Percentiles rank a stretch among this genome's conserved stretches.
Conservation (phyloP, 768 basidiomycete species). For the Naganishia onofrii region DNA sequence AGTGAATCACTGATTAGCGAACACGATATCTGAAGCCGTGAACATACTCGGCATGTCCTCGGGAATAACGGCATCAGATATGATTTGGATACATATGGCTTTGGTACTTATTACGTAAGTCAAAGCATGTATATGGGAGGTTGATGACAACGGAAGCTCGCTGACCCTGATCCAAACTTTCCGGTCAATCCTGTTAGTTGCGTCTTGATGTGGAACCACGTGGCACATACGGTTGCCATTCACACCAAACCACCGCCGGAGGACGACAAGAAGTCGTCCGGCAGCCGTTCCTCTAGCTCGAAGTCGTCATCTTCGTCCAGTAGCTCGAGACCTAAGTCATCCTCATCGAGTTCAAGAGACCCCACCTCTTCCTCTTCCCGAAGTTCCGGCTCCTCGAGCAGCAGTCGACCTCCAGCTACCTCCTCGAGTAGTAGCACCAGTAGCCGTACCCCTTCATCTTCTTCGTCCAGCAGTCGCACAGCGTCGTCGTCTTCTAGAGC, state of each 20-base stretch:
- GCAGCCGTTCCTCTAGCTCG: constrained; percentile 4
- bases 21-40: background rate
- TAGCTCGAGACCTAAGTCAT: constrained; percentile 1
- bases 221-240: constrained; percentile 1
- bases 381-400: background rate
- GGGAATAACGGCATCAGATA: background rate
- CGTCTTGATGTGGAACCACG: constrained; percentile 25
- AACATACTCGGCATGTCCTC: constrained; percentile 1
- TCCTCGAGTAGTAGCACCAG: background rate
- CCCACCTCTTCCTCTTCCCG: constrained; percentile 2
- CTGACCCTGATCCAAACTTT: background rate
- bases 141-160: background rate
- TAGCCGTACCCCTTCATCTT: background rate
- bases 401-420: background rate
- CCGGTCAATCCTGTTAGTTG: background rate
- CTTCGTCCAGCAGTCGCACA: background rate
- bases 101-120: constrained; percentile 14
- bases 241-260: background rate
- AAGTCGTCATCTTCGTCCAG: constrained; percentile 13
- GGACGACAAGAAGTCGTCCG: background rate
- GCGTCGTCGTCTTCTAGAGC: background rate
- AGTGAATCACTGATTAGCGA: background rate
- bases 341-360: constrained; percentile 3
- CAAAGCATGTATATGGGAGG: background rate
- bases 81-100: constrained; percentile 14